Evolutionary conservation across 179 eudicot species (phyloP).

Genomic region (Drosera spatulata): DNA sequence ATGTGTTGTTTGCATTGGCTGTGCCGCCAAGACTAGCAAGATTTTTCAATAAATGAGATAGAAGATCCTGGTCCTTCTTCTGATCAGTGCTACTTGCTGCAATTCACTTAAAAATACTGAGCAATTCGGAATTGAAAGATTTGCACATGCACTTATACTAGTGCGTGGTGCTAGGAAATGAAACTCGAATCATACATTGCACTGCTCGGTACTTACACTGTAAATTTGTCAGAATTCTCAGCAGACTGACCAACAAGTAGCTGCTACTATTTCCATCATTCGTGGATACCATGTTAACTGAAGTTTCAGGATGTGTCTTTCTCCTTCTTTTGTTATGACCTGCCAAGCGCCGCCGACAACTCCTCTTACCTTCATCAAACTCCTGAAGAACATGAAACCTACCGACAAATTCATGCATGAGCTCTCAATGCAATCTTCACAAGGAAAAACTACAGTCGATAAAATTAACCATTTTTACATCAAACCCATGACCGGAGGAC

Average conservation of each 20-base stretch:
- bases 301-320: slow-evolving; percentile 66
- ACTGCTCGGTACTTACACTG: slow-evolving; percentile 41
- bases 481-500: too few species aligned
- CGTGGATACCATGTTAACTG: slow-evolving; percentile 25
- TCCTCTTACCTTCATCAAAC: slow-evolving; percentile 94
- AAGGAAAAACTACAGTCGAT: too few species aligned
- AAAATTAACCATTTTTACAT: too few species aligned
- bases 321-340: slow-evolving; percentile 76
- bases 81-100: slow-evolving; percentile 68
- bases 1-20: slow-evolving; percentile 28
- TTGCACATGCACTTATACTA: background rate
- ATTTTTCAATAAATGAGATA: slow-evolving; percentile 63
- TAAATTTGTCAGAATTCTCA: slow-evolving; percentile 61
- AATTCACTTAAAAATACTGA: slow-evolving; percentile 8
- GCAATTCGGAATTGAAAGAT: background rate
- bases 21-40: slow-evolving; percentile 45
- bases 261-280: slow-evolving; percentile 47
- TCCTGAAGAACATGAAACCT: slow-evolving; percentile 90
- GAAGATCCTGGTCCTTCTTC: slow-evolving; percentile 60
- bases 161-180: background rate
- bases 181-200: background rate
- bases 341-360: too few species aligned
- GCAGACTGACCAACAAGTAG: slow-evolving; percentile 50
- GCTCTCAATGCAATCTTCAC: too few species aligned
- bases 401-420: slow-evolving; percentile 9